Base-by-base conservation (phyloP, 2,329 filamentous ascomycete genomes). In the Fusarium torreyae region DNA sequence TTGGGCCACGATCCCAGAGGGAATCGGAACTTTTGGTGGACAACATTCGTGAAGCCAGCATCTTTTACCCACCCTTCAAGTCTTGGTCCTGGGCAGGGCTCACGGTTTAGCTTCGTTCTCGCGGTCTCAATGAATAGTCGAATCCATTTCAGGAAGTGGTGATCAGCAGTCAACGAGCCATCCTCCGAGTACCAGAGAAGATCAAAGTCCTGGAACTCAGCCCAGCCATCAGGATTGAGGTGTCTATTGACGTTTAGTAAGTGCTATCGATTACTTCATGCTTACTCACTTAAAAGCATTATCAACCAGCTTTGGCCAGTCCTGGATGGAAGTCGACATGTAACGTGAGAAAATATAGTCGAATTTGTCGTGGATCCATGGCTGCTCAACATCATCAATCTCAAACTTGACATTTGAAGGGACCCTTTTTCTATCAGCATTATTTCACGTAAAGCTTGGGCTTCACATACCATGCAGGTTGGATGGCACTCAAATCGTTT, bases 281-380 rank as follows among this genome's bases (percentile, higher is more conserved):
- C 17, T 20, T 26, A 17, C 59, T 43, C 31, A 67, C 64, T 75
- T 66, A 62, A 72, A 73, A 15, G 72, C 58, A n/a, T 57, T 71
- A 17, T 43, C 55, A 26, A 74, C 70, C 5, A 75, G 55, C 36
- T 57, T 68, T 4, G 67, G 68, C 75, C 76, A 79, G 68, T 81
- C 75, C 11, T 69, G 62, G 46, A 82, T 77, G 33, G 70, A 73
- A 8, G 73, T 77, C 5, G 74, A 55, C 60, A 82, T 69, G 57
- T 76, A 77, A 0, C 80, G 76, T 11, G 74, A 71, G 55, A 81
- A 80, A 53, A 81, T 78, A 51, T 69, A 80, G 62, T 79, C 77
- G 38, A 77, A 78, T 1, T 83, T 71, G 18, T 57, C 10, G 17
- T 43, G 49, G 55, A 73, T 60, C 77, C 76, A 78, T 3, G 60